These are phyloP conservation scores for Tulasnella sp. DNA, from an alignment of 768 basidiomycete species.

Conservation along the genomic window DNA sequence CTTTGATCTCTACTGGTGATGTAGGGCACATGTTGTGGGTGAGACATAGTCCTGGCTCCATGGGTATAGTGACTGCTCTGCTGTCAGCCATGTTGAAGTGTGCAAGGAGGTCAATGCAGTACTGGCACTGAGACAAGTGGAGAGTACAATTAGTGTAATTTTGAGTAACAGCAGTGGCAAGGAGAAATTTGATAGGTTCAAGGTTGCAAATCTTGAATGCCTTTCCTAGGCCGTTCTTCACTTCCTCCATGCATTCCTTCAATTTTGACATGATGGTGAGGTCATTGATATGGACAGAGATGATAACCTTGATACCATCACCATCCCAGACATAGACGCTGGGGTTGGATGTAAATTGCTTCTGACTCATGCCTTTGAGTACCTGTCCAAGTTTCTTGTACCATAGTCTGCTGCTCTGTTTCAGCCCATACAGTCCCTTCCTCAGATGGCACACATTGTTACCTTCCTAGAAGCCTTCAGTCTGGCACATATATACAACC, in stretches of 20 bases:
- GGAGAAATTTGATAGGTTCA: constrained; percentile 11
- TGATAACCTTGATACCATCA: too few species aligned
- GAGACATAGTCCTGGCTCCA: constrained; percentile 17
- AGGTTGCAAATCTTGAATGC: constrained; percentile 23
- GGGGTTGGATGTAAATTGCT: too few species aligned
- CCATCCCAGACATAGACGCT: too few species aligned
- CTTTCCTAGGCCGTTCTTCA: constrained; percentile 20
- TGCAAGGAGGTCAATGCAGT: constrained; percentile 16
- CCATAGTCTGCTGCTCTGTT: too few species aligned
- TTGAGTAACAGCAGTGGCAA: constrained; percentile 20
- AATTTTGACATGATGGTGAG: background rate
- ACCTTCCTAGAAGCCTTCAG: too few species aligned
- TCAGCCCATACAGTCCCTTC: too few species aligned
- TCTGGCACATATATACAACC: too few species aligned
- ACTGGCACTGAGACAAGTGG: constrained; percentile 19
- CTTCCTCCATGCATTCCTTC: background rate
- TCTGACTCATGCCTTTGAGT: too few species aligned
- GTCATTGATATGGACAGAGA: constrained; percentile 21
- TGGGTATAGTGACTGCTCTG: constrained; percentile 18
- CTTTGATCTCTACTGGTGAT: constrained; percentile 2
- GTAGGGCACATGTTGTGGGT: constrained; percentile 27
- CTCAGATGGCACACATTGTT: too few species aligned
- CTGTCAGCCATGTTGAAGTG: constrained; percentile 16
- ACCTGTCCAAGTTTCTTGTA: too few species aligned
- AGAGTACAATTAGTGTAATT: constrained; percentile 11